These are phyloP conservation scores for Avena sativa DNA, from an alignment of 176 grass and related monocot genomes.

Conservation along the genomic window DNA sequence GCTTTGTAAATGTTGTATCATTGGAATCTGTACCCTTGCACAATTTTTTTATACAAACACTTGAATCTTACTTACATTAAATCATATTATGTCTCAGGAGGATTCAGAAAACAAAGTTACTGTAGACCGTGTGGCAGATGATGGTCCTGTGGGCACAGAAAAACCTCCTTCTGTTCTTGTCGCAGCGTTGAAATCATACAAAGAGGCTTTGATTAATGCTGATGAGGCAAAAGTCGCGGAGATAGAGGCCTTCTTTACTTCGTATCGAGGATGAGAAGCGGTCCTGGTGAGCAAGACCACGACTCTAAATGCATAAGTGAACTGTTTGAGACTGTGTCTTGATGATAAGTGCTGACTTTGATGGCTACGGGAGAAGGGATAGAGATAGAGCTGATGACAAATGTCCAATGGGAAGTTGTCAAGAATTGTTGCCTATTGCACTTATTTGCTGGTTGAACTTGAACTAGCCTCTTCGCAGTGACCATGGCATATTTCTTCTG, in stretches of 20 bases:
- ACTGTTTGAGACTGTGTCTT: slow-evolving; percentile 63
- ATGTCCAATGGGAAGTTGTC: slow-evolving; percentile 73
- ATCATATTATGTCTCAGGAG: slow-evolving; percentile 45
- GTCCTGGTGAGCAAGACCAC: slow-evolving; percentile 57
- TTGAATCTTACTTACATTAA: slow-evolving; percentile 22
- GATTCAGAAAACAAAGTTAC: slow-evolving; percentile 57
- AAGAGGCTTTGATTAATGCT: slow-evolving; percentile 66
- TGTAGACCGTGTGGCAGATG: slow-evolving; percentile 45
- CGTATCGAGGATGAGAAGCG: slow-evolving; percentile 70
- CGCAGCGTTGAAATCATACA: slow-evolving; percentile 56
- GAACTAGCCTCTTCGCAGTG: not conserved
- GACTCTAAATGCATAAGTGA: slow-evolving; percentile 55
- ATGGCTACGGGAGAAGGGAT: slow-evolving; percentile 78
- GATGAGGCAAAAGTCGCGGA: slow-evolving; percentile 59
- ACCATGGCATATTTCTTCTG: not conserved
- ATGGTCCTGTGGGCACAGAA: slow-evolving; percentile 44
- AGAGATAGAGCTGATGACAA: slow-evolving; percentile 79
- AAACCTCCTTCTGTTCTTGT: slow-evolving; percentile 60
- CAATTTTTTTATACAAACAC: not conserved
- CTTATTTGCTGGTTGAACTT: not conserved
- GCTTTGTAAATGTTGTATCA: not conserved
- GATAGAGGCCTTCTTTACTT: slow-evolving; percentile 65
- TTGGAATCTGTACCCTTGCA: not conserved
- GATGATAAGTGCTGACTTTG: slow-evolving; percentile 80
- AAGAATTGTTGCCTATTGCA: slow-evolving; percentile 67